phyloP scores from a whole-genome alignment of 2,329 filamentous ascomycete genomes.

The Pseudonectria buxi region DNA sequence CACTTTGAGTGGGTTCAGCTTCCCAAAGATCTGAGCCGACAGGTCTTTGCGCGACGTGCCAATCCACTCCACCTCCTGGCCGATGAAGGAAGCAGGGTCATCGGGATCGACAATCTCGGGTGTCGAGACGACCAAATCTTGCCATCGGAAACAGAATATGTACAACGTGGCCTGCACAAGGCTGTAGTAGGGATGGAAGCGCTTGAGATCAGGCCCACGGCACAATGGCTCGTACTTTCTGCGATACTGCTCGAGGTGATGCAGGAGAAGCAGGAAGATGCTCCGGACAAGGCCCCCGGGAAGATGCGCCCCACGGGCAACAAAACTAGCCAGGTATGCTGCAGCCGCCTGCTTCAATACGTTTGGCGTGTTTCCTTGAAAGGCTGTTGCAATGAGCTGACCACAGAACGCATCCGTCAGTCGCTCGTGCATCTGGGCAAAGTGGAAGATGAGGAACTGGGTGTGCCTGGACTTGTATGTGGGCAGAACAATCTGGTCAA shows the following conservation, averaged over 20 bases:
- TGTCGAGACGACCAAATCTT: slow-evolving; percentile 67
- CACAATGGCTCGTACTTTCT: slow-evolving; percentile 64
- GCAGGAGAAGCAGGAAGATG: slow-evolving; percentile 72
- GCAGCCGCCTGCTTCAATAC: slow-evolving; percentile 77
- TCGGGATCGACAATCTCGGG: slow-evolving; percentile 56
- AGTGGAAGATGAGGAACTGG: slow-evolving; percentile 94
- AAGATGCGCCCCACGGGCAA: slow-evolving; percentile 81
- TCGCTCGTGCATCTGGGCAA: slow-evolving; percentile 72
- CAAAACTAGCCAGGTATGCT: slow-evolving; percentile 90
- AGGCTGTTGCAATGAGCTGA: slow-evolving; percentile 49
- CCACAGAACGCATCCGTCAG: slow-evolving; percentile 79
- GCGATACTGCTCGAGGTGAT: slow-evolving; percentile 71
- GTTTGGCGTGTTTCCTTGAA: slow-evolving; percentile 58
- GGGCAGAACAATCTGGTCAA: slow-evolving; percentile 79
- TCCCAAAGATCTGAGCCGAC: slow-evolving; percentile 72
- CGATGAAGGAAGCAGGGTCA: slow-evolving; percentile 52
- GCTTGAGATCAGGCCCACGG: slow-evolving; percentile 75
- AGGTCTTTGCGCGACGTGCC: slow-evolving; percentile 67
- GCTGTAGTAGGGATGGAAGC: slow-evolving; percentile 80
- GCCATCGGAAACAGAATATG: slow-evolving; percentile 97
- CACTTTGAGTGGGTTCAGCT: slow-evolving; percentile 90
- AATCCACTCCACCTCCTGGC: slow-evolving; percentile 73
- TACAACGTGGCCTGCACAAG: slow-evolving; percentile 86
- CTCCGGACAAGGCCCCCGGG: slow-evolving; percentile 68
- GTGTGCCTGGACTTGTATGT: slow-evolving; percentile 89